Evolutionary conservation across 345 rosid species (phyloP).

Genomic region (Corchorus capsularis): DNA sequence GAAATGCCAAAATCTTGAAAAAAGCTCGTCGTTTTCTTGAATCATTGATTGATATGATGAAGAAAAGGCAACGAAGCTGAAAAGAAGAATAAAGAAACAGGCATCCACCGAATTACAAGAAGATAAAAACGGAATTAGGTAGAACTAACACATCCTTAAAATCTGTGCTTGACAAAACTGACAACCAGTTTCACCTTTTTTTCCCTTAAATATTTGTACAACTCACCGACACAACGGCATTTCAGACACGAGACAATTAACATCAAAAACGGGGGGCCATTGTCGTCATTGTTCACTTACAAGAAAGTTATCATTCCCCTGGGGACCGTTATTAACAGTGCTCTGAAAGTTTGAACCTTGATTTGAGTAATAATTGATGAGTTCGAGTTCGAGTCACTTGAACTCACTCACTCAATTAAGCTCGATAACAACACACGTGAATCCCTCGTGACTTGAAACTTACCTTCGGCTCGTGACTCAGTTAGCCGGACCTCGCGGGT

Average conservation of each 20-base stretch:
- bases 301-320: too few species aligned
- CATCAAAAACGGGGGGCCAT: background rate
- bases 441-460: conserved; percentile 13
- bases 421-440: too few species aligned
- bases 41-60: background rate
- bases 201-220: background rate
- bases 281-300: background rate
- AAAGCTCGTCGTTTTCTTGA: background rate
- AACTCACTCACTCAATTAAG: too few species aligned
- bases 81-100: too few species aligned
- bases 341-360: background rate
- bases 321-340: background rate
- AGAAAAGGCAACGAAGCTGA: background rate
- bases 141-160: conserved; percentile 9
- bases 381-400: too few species aligned
- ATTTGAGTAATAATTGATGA: background rate
- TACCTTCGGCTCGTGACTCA: conserved; percentile 25
- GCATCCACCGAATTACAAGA: background rate
- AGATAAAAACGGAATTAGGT: background rate
- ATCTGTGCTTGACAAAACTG: background rate
- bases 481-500: conserved; percentile 3
- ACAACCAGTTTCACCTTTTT: conserved; percentile 4
- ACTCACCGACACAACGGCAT: conserved; percentile 15
- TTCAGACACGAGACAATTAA: background rate
- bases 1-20: background rate